A percentile compares a stretch with the other conserved stretches of the same genome.
These are phyloP conservation scores for Cystofilobasidium macerans DNA, from an alignment of 768 basidiomycete genomes.

Conservation along the genomic window DNA sequence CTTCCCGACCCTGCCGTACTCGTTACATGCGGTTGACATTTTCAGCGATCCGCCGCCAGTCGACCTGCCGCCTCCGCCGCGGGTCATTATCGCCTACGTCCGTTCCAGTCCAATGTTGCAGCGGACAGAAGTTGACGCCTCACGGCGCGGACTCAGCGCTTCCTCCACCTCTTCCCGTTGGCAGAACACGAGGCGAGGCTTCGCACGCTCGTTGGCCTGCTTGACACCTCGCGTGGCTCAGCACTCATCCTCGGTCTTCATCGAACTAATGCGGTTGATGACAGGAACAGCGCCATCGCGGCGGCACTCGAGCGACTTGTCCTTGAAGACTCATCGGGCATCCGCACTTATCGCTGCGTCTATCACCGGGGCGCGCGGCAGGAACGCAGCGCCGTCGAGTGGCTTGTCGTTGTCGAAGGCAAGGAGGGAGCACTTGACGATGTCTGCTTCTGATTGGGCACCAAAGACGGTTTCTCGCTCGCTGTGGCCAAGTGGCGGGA, in stretches of 20 bases:
- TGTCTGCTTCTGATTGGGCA: too few relatives aligned
- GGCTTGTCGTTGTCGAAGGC: too few relatives aligned
- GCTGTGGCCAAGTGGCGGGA: too few relatives aligned
- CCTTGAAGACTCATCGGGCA: too few relatives aligned
- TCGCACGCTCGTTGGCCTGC: background rate
- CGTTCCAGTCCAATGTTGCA: background rate
- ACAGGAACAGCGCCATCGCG: too few relatives aligned
- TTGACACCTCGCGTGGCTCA: background rate
- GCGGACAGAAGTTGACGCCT: background rate
- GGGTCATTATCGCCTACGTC: background rate
- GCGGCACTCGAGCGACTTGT: too few relatives aligned
- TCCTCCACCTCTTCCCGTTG: background rate
- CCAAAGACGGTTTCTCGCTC: too few relatives aligned
- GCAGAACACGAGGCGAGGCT: background rate
- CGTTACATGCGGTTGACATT: background rate
- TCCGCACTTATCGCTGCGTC: too few relatives aligned
- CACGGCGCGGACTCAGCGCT: background rate
- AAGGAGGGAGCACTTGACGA: too few relatives aligned
- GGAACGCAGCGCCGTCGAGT: too few relatives aligned
- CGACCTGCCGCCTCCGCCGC: background rate
- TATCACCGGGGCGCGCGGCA: too few relatives aligned
- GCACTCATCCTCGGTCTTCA: background rate
- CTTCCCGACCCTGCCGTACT: background rate
- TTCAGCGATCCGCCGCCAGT: background rate
- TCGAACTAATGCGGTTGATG: too few relatives aligned